phyloP scores from a whole-genome alignment of 345 rosid species.

The Sonneratia caseolaris region DNA sequence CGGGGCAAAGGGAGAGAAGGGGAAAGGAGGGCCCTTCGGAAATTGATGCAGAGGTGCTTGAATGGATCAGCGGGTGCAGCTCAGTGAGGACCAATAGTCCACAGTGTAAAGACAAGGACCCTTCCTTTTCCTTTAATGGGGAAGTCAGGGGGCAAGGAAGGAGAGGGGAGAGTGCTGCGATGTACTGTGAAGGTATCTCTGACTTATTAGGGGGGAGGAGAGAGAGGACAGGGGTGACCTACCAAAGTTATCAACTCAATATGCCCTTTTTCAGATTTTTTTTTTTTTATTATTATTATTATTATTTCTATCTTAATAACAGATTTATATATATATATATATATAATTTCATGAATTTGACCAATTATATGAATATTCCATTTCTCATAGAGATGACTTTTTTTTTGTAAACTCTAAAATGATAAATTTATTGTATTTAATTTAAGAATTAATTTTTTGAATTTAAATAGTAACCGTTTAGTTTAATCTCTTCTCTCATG shows the following conservation, averaged over 20 bases:
- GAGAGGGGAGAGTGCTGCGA: background rate
- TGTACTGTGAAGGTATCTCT: background rate
- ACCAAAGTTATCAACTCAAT: constrained; percentile 16
- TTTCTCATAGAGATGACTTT: too few species aligned
- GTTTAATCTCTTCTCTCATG: too few species aligned
- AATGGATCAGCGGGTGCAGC: background rate
- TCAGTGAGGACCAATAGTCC: background rate
- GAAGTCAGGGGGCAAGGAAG: background rate
- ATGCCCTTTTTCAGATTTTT: constrained; percentile 11
- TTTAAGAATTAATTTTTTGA: too few species aligned
- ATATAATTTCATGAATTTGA: too few species aligned
- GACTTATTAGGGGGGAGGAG: background rate
- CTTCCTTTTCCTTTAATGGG: constrained; percentile 7
- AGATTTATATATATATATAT: too few species aligned
- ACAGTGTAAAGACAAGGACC: constrained; percentile 6
- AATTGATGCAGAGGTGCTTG: background rate
- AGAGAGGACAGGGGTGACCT: constrained; percentile 8
- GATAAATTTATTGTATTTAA: too few species aligned
- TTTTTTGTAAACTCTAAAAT: too few species aligned
- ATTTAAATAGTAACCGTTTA: too few species aligned
- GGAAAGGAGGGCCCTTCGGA: background rate
- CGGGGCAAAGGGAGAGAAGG: background rate
- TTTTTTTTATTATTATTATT: background rate
- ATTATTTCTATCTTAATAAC: too few species aligned
- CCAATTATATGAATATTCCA: too few species aligned